Evolutionary conservation across 169 alveolate species (phyloP), one percentile per base, ranked within the genome.

Genomic region (Eimeria sp.): DNA sequence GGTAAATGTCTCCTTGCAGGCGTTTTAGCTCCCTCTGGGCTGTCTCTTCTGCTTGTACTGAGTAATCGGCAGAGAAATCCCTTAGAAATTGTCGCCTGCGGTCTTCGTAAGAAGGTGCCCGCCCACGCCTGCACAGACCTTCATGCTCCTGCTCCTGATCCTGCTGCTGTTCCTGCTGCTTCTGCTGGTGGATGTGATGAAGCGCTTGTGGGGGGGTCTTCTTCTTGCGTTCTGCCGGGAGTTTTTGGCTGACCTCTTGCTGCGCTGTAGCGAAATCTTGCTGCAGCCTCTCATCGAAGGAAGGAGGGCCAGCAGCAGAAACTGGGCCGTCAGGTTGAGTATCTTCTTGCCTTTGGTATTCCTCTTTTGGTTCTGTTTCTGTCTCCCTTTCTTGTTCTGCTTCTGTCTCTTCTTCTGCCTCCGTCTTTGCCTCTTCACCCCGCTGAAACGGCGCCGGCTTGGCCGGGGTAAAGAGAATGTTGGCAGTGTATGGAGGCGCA

Each of bases 101-200:
- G 40, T 34, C 40, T 34, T 34, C 40, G 40, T 34, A 34, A 34
- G 40, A 34, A 34, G 40, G 40, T 34, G 40, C 40, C 40, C 40
- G 40, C 40, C 40, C 40, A 34, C 40, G 40, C 40, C 40, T 34
- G 40, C 40, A 34, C 40, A 34, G 40, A 34, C 40, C 40, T 34
- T 34, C 40, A 34, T 40, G 97, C 97, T 87, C 95, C 98, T 83
- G 96, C 98, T 57, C 95, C 72, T 73, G 89, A 30, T 94, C 93
- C 87, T 96, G 89, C 89, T 67, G 73, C 97, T 92, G 88, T 43
- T 97, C 88, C 97, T 97, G 96, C 54, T 96, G 90, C 22, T 90
- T 57, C 67, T 67, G 83, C 70, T 5, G 80, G 40, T 73, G 82
- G 27, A 73, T 54, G 11, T 49, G 80, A 58, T 47, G 40, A 47